A percentile compares a stretch with the other conserved stretches of the same genome.
phyloP scores from a whole-genome alignment of 352 stramenopile species.

The Pythium chondricola region DNA sequence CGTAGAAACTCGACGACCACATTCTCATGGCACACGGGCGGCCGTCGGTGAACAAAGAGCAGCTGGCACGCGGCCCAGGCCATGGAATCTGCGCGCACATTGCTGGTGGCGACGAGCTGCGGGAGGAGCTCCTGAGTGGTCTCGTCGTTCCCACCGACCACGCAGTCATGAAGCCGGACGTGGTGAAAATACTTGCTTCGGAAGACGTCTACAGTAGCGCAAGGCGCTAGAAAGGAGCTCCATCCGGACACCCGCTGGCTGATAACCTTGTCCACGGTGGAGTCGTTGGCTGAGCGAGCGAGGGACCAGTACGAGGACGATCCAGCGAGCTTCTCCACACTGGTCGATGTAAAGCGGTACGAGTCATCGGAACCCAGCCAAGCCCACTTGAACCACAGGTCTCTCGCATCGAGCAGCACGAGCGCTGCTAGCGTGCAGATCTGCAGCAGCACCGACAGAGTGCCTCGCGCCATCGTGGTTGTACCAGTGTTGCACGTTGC shows the following conservation, averaged over 20 bases:
- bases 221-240: conserved; percentile 44
- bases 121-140: conserved; percentile 12
- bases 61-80: conserved; percentile 14
- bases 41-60: conserved; percentile 3
- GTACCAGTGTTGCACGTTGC: no score
- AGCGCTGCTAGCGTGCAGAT: conserved; percentile 26
- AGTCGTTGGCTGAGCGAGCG: conserved; percentile 9
- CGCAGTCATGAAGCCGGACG: conserved; percentile 35
- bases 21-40: neutral
- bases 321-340: conserved; percentile 14
- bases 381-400: conserved; percentile 51
- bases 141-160: conserved; percentile 18
- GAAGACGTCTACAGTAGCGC: conserved; percentile 26
- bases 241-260: conserved; percentile 27
- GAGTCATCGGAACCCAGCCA: conserved; percentile 39
- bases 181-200: conserved; percentile 20
- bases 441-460: conserved; percentile 12
- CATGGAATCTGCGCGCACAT: conserved; percentile 13
- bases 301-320: conserved; percentile 3
- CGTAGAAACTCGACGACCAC: conserved; percentile 9
- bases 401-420: conserved; percentile 38
- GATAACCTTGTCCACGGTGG: conserved; percentile 6
- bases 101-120: conserved; percentile 38
- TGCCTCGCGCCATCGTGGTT: neutral
- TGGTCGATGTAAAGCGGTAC: conserved; percentile 31